phyloP scores from a whole-genome alignment of 352 stramenopile species.

The Plasmopara viticola region DNA sequence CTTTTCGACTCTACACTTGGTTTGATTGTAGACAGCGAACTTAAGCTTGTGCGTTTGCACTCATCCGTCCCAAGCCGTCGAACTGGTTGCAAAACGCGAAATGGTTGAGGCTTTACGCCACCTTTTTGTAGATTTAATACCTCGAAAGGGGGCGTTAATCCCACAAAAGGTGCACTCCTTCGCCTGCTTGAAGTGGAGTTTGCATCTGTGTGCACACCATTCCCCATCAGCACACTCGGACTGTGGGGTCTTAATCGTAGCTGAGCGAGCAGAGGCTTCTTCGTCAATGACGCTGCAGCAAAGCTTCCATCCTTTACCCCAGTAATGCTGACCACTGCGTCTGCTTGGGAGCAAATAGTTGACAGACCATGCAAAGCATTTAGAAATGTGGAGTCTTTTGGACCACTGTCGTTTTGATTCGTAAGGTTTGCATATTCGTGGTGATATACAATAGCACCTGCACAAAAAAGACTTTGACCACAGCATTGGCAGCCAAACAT shows the following conservation, averaged over 20 bases:
- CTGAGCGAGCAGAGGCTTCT: slow-evolving; percentile 46
- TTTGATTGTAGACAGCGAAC: slow-evolving; percentile 5
- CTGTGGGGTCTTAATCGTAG: slow-evolving; percentile 49
- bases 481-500: slow-evolving; percentile 60
- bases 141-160: slow-evolving; percentile 7
- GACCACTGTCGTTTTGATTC: background rate
- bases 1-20: slow-evolving; percentile 15
- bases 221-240: slow-evolving; percentile 18
- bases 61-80: slow-evolving; percentile 12
- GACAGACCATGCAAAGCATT: slow-evolving; percentile 10
- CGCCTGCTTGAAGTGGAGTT: slow-evolving; percentile 1
- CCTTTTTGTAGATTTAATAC: slow-evolving; percentile 1
- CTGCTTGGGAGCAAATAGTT: background rate
- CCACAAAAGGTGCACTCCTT: slow-evolving; percentile 8
- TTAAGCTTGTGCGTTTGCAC: slow-evolving; percentile 6
- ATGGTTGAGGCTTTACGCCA: slow-evolving; percentile 1
- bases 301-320: background rate
- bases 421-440: slow-evolving; percentile 12
- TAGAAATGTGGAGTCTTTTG: slow-evolving; percentile 9
- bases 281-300: slow-evolving; percentile 14
- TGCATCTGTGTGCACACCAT: background rate
- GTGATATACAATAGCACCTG: slow-evolving; percentile 48
- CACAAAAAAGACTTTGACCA: slow-evolving; percentile 52
- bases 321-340: background rate
- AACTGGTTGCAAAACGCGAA: slow-evolving; percentile 11